Base-by-base conservation (phyloP, 2,329 filamentous ascomycete genomes). In the Sporothrix pseudoabietina region DNA sequence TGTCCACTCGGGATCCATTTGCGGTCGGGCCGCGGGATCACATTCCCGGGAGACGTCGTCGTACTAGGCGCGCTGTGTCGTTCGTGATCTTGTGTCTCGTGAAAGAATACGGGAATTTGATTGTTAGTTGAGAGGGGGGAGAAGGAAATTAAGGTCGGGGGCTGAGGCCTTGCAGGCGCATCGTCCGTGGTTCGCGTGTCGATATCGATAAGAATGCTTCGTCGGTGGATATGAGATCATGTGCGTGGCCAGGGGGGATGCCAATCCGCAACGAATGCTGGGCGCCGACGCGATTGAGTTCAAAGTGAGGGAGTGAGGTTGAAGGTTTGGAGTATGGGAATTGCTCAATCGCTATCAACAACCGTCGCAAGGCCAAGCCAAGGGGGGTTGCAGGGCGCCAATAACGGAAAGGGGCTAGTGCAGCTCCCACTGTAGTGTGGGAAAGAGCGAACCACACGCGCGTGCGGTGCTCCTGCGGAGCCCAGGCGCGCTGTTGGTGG, bases 1-100 rank as follows among this genome's bases (percentile, higher is more conserved):
- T 54, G 74, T 74, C 76, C 73, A 76, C 73, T 77, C 76, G 71
- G 76, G 73, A 75, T 77, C 76, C 76, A 77, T 77, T 75, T 71
- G 65, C 72, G 47, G 65, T n/a, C 32, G 30, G 35, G 61, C 26
- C 39, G 22, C 30, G 68, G 71, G 71, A 22, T 76, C 68, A 72
- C 75, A 76, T 76, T 66, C 71, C 75, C 72, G 55, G 63, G 41
- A 39, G 59, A 39, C 61, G 39, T 30, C 4, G 61, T 47, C n/a
- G 61, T 61, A 30, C 12, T 22, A 14, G 26, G 65, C 19, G 30
- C 41, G 44, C 30, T 39, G n/a, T 55, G n/a, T 32, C 12, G 44
- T 70, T 44, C 35, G 52, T 22, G 6, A 19, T 52, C 8, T 7
- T 22, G 26, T 22, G 47, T 69, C 14, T 41, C 61, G 39, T 44